Base-by-base conservation (phyloP, 2,329 filamentous ascomycete species). In the Penicillium griseofulvum region DNA sequence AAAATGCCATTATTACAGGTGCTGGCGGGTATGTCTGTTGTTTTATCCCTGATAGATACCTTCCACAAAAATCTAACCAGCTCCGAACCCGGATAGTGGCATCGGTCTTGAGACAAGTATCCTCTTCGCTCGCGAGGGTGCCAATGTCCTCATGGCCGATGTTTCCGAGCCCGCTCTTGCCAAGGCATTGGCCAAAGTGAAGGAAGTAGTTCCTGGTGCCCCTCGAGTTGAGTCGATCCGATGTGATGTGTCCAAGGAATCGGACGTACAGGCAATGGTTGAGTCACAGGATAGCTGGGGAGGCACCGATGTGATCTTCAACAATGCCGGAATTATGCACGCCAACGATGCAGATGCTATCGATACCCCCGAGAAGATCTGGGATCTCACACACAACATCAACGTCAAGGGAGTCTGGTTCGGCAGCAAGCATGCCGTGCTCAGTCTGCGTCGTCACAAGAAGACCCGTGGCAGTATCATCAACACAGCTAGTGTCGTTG, bases 391-490 rank as follows among this genome's bases (percentile, higher is more conserved):
- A 5, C 91, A 96, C 59, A 87, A 85, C 72, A 95, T 96, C 80
- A 97, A 97, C 75, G 92, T 96, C 74, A 97, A 97, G 83, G 92
- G 92, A 41, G 92, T 97, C n/a, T 96, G 92, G 92, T 97, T 85
- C 73, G 92, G 92, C 57, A 88, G 86, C 83, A 97, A 96, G 82
- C 90, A 96, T 74, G 91, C 92, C 7, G 87, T 97, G 28, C 80
- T 93, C 48, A 84, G 89, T 42, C 81, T 97, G 66, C 87, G 91
- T 62, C 86, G 85, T 66, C 81, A 95, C 80, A 83, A 83, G 52
- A 97, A 97, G 85, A 84, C 80, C 42, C 84, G 82, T 65, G 90
- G 85, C 49, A 91, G 87, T 74, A 86, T 97, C 75, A 92, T 96
- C 82, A 96, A 96, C 81, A 96, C 91, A 3, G 91, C 91, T 26